Evolutionary conservation across 2,329 filamentous ascomycete genomes (phyloP).

Genomic region (Dactylella cylindrospora): DNA sequence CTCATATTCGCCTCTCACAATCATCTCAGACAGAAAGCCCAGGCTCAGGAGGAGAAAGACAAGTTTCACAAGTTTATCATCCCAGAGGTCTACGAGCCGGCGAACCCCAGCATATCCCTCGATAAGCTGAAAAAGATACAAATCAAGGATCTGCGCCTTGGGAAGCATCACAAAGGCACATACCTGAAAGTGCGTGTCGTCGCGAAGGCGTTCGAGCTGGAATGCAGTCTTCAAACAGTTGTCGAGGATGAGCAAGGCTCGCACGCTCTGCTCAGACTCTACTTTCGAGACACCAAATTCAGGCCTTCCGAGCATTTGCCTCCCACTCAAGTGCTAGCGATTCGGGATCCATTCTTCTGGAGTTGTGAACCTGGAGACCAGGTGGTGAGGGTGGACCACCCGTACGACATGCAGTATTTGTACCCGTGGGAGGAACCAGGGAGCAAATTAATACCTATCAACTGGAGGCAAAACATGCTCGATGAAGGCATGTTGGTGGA

Average conservation of each 20-base stretch:
- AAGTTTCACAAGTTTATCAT: slow-evolving; percentile 8
- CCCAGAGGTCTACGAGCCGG: slow-evolving; percentile 19
- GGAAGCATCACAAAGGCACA: slow-evolving; percentile 13
- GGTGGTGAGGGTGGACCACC: slow-evolving; percentile 28
- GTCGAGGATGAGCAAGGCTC: slow-evolving; percentile 31
- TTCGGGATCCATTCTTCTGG: slow-evolving; percentile 34
- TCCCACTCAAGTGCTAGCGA: not conserved
- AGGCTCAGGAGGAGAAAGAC: not conserved
- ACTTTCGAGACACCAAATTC: slow-evolving; percentile 21
- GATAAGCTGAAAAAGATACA: slow-evolving; percentile 36
- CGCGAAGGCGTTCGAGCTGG: not conserved
- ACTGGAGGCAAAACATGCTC: slow-evolving; percentile 3
- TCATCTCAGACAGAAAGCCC: not conserved
- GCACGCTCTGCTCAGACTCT: slow-evolving; percentile 19
- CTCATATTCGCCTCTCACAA: not conserved
- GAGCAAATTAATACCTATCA: slow-evolving; percentile 10
- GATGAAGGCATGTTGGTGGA: not conserved
- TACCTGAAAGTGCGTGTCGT: slow-evolving; percentile 18
- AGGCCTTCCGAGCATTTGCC: slow-evolving; percentile 5
- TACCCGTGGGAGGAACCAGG: slow-evolving; percentile 12
- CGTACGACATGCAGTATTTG: slow-evolving; percentile 9
- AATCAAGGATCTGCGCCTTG: slow-evolving; percentile 21
- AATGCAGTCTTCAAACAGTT: slow-evolving; percentile 8
- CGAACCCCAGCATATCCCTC: slow-evolving; percentile 14
- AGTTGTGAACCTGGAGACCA: not conserved